Conservation (phyloP, 352 stramenopile species). For the Phytophthora crassamura region DNA sequence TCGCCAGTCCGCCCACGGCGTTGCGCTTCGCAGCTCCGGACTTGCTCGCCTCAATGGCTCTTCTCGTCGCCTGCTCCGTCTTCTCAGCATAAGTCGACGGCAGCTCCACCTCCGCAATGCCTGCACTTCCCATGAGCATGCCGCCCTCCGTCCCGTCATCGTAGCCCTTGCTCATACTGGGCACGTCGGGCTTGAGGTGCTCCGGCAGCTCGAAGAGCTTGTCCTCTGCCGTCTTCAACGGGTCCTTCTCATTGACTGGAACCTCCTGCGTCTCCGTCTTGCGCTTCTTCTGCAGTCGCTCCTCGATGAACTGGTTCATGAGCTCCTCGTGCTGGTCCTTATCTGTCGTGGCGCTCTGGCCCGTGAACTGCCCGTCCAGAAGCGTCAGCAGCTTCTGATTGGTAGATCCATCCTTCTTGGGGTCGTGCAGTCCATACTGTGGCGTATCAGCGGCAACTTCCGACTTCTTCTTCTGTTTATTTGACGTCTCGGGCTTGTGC, state of each 20-base stretch:
- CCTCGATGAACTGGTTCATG: conserved; percentile 88
- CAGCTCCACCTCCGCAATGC: conserved; percentile 84
- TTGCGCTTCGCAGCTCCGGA: conserved; percentile 10
- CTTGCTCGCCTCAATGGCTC: conserved; percentile 44
- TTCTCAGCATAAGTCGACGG: conserved; percentile 58
- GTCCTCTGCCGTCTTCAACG: conserved; percentile 58
- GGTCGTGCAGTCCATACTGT: conserved; percentile 77
- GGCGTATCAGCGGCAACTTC: conserved; percentile 4
- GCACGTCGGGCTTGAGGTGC: conserved; percentile 57
- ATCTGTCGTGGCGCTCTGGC: conserved; percentile 64
- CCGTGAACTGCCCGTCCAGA: conserved; percentile 84
- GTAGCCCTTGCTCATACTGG: conserved; percentile 40
- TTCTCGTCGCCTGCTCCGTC: conserved; percentile 56
- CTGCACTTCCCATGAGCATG: conserved; percentile 79
- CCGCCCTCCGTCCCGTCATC: conserved; percentile 58
- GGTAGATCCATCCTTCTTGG: conserved; percentile 72
- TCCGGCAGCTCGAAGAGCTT: conserved; percentile 70
- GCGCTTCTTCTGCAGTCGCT: conserved; percentile 63
- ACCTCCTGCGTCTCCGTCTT: conserved; percentile 1
- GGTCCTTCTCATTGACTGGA: background rate
- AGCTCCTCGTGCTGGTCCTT: conserved; percentile 83
- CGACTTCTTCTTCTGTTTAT: conserved; percentile 20
- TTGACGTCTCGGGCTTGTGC: conserved; percentile 23
- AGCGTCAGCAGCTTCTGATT: conserved; percentile 77
- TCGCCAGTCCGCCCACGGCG: conserved; percentile 43